Evolutionary conservation across 306 rosid species (phyloP).

Genomic region (Lagenaria siceraria): DNA sequence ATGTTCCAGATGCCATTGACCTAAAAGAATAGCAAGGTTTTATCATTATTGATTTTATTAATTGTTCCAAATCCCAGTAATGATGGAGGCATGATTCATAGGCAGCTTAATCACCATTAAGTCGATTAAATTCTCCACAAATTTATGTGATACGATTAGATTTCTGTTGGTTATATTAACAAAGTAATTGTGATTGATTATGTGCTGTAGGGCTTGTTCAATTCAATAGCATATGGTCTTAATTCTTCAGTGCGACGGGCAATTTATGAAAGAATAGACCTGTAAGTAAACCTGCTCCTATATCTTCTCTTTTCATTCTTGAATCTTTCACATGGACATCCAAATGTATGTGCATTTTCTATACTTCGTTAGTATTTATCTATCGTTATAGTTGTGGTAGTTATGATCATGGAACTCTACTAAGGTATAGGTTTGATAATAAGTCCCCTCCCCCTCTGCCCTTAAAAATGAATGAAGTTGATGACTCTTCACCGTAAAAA

Average conservation of each 20-base stretch:
- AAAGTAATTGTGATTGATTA: not conserved
- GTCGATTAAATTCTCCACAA: not conserved
- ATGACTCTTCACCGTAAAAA: not conserved
- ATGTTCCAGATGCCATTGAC: not conserved
- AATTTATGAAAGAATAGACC: slow-evolving; percentile 68
- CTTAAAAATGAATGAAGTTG: not conserved
- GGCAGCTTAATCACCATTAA: not conserved
- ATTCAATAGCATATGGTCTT: slow-evolving; percentile 96
- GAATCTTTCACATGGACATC: not conserved
- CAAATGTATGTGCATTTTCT: not conserved
- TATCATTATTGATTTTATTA: not conserved
- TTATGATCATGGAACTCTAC: not conserved
- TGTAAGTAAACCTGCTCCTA: slow-evolving; percentile 35
- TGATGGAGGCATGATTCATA: not conserved
- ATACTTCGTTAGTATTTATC: not conserved
- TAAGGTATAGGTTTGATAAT: not conserved
- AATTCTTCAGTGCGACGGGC: slow-evolving; percentile 95
- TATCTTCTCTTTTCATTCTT: not conserved
- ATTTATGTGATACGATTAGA: not conserved
- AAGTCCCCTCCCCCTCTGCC: not conserved
- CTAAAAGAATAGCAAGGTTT: not conserved
- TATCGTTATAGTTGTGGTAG: not conserved
- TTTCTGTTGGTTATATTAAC: not conserved
- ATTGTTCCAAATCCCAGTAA: not conserved
- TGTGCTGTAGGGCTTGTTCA: slow-evolving; percentile 72